Conservation (phyloP, 768 basidiomycete genomes). For the Rhizopogon vulgaris region DNA sequence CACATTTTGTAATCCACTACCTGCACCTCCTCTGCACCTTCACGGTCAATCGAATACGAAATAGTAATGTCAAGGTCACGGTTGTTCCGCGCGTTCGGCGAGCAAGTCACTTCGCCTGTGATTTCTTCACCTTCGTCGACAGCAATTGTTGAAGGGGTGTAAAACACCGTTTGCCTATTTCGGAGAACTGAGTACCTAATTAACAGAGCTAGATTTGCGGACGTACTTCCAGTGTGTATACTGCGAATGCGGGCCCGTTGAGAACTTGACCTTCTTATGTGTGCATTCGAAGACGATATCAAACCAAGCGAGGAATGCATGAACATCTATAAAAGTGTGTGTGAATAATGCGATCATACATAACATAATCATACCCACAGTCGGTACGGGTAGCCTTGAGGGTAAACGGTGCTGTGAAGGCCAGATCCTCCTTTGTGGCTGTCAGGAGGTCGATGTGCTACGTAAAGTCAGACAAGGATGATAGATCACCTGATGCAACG, state of each 20-base stretch:
- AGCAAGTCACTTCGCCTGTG: constrained; percentile 65
- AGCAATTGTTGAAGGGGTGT: constrained; percentile 76
- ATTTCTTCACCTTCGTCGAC: constrained; percentile 68
- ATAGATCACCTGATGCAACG: constrained; percentile 6
- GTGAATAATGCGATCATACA: background rate
- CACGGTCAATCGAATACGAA: constrained; percentile 48
- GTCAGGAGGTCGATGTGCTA: constrained; percentile 88
- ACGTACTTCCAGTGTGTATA: constrained; percentile 96
- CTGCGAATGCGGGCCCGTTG: constrained; percentile 95
- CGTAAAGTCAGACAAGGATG: constrained; percentile 1
- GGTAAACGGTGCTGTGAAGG: constrained; percentile 76
- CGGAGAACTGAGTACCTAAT: background rate
- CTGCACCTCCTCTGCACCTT: constrained; percentile 9
- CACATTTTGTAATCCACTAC: constrained; percentile 81
- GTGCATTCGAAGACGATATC: constrained; percentile 94
- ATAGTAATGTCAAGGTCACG: constrained; percentile 92
- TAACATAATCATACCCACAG: constrained; percentile 48
- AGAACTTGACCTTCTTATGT: constrained; percentile 93
- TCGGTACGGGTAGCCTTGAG: constrained; percentile 84
- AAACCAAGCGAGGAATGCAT: constrained; percentile 99
- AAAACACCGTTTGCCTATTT: constrained; percentile 92
- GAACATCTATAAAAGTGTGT: constrained; percentile 55
- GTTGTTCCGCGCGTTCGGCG: constrained; percentile 89
- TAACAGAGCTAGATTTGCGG: background rate
- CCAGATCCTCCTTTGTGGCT: constrained; percentile 91